Conservation (phyloP, 768 basidiomycete species). For the Termitomyces bulborhizus region DNA sequence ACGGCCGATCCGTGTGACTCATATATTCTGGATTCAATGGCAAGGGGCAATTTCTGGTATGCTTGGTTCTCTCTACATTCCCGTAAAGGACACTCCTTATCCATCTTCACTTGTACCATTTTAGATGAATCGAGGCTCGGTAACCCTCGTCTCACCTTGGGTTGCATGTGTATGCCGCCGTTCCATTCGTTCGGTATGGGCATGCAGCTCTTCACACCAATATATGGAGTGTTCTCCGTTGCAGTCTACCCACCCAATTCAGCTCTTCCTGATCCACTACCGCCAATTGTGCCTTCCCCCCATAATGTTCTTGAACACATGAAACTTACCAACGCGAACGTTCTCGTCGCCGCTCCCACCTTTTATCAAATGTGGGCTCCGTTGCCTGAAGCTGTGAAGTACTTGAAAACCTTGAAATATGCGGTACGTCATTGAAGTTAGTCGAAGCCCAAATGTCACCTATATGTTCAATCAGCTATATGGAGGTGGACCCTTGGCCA, state of each 20-base stretch:
- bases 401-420: constrained; percentile 7
- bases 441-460: background rate
- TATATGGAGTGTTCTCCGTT: constrained; percentile 19
- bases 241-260: constrained; percentile 26
- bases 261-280: constrained; percentile 12
- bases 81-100: background rate
- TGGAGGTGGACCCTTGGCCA: constrained; percentile 9
- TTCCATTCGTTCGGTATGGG: constrained; percentile 31
- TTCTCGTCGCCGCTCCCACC: constrained; percentile 29
- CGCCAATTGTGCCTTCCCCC: constrained; percentile 31
- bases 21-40: constrained; percentile 10
- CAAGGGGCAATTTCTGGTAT: constrained; percentile 19
- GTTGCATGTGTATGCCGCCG: constrained; percentile 22
- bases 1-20: constrained; percentile 29
- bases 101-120: background rate
- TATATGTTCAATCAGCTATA: background rate
- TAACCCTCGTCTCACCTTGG: background rate
- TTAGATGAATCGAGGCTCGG: background rate
- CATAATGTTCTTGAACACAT: constrained; percentile 32
- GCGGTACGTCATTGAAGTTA: background rate
- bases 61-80: constrained; percentile 1
- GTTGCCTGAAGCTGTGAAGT: constrained; percentile 15
- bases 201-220: constrained; percentile 22
- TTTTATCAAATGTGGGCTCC: constrained; percentile 32
- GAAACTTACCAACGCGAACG: constrained; percentile 18